Evolutionary conservation across 2,329 filamentous ascomycete species (phyloP), one percentile per base, ranked within the genome.

Genomic region (Aspergillus ibericus): DNA sequence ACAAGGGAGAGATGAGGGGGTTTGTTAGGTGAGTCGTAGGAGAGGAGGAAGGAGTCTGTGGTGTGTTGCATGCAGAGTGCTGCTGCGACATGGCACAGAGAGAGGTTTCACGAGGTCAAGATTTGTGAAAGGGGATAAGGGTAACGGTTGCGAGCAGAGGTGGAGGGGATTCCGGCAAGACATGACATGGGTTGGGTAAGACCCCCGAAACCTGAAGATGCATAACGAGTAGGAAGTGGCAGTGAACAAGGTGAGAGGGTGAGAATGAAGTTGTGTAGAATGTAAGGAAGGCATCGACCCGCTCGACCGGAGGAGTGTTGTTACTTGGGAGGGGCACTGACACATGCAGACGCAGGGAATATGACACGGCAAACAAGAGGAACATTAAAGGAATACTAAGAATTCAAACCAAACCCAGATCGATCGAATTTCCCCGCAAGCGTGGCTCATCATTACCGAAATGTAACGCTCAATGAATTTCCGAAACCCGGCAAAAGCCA

Each of bases 401-500:
- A 62, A 58, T 50, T 59, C 53, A 59, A 61, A 55, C 53, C 47
- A 54, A 64, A 60, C 59, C 60, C 53, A 59, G 58, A 66, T 60
- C 66, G 52, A 42, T 61, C 42, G 52, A 55, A 55, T 59, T 44
- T 54, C 63, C 64, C 59, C 55, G 54, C 53, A 60, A 58, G 58
- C 64, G 58, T 67, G 63, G 61, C 62, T 68, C 57, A 63, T 66
- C 63, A 67, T 56, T 53, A 62, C 59, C 54, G 58, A 64, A 65
- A 63, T 59, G 57, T 56, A 56, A 63, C 59, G 62, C 63, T 66
- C 60, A 64, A 63, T 50, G 60, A 61, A 66, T 58, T 60, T 53
- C 58, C 56, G 56, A 61, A 59, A 62, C 55, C 59, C 50, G 59
- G 55, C 44, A 56, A 63, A 60, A 50, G 36, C 46, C 44, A 64